Evolutionary conservation across 306 rosid genomes (phyloP).

Genomic region (Cucumis cinereus): DNA sequence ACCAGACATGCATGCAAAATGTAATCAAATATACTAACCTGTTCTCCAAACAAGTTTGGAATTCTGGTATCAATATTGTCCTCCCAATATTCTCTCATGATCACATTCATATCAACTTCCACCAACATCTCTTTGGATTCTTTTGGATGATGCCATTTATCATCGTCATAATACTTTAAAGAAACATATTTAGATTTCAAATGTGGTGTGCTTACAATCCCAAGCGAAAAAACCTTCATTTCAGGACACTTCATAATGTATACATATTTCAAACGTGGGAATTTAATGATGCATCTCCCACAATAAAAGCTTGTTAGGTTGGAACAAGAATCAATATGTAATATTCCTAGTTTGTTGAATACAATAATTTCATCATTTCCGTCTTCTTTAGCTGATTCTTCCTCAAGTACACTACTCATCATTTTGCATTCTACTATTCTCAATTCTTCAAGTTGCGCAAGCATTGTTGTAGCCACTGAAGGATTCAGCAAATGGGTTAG

Average conservation of each 20-base stretch:
- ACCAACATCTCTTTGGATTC: no score
- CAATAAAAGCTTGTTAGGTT: not conserved
- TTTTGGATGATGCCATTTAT: no score
- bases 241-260: not conserved
- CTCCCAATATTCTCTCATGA: no score
- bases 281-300: not conserved
- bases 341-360: fast-evolving
- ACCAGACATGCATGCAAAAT: no score
- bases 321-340: fast-evolving
- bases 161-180: no score
- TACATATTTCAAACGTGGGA: not conserved
- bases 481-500: not conserved
- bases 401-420: not conserved
- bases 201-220: not conserved
- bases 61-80: no score
- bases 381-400: not conserved
- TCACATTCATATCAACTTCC: no score
- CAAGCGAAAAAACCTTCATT: slow-evolving; percentile 1
- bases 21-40: no score
- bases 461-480: not conserved
- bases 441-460: not conserved
- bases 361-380: not conserved
- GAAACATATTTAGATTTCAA: no score
- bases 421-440: not conserved
- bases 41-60: no score